Evolutionary conservation across 164 flowering plant genomes (phyloP), one percentile per base, ranked within the genome.

Genomic region (Santalum album): DNA sequence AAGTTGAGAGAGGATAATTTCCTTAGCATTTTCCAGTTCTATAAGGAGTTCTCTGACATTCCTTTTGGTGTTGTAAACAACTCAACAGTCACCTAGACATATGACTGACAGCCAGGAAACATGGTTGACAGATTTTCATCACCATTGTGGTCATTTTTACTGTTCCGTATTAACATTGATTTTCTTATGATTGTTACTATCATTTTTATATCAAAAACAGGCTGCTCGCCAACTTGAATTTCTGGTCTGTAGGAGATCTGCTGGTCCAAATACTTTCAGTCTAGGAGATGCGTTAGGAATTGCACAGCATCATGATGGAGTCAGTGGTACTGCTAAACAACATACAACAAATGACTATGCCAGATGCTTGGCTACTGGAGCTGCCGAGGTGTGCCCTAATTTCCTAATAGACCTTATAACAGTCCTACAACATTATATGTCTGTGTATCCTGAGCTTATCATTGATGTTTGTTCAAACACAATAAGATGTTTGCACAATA

Each of bases 281-380:
- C 64, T 91, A 20, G 98, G 87, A 51, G 92, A 91, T 74, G 95
- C 98, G 38, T 65, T 91, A 49, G 98, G 88, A 49, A 75, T 79
- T 59, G 88, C 78, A 23, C 95, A 91, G 62, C 98, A 91, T 66
- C 98, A 88, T 70, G 96, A 88, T 73, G 96, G 89, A 57, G 69
- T 86, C 53, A 71, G 79, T 60, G 98, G 98, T 36, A 91, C 96
- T 45, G 94, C 89, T 53, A 84, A 77, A 56, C 90, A 89, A 61
- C 96, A 86, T 61, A 80, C 89, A 45, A 83, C 98, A 26, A 58
- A 91, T 71, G 98, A 91, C 68, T 91, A 83, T 59, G 75, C 71
- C 23, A 91, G 84, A 65, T 84, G 95, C 45, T 76, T 91, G 53
- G 79, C 87, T 44, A 62, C 74, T 60, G 98, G 95, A 45, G 81